Base-by-base conservation (phyloP, 202 grass and related monocot species). In the Schoenoplectus tabernaemontani region DNA sequence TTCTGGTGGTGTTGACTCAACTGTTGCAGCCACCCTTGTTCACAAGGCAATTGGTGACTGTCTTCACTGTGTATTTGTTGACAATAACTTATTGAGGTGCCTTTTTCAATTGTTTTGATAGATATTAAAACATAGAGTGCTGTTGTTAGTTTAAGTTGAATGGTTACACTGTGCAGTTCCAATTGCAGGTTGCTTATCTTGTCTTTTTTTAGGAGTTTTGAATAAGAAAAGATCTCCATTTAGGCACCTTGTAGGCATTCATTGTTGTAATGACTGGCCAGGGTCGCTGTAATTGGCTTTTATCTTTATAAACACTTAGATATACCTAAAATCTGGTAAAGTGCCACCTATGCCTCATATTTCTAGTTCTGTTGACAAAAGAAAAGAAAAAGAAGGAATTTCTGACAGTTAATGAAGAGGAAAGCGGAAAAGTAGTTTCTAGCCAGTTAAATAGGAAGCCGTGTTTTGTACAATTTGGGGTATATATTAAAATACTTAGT, bases 31-130 rank as follows among this genome's bases (percentile, higher is more conserved):
- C 3, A 97, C 91, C 42, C 91, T 97, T 26, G 86, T 97, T 80
- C 89, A 97, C 80, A 91, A 88, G 61, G 91, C 86, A 3, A 97
- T 93, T 68, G 94, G 91, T 20, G 85, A 97, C 46, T 89, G 84
- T 24, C 87, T 97, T 85, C 94, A 97, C 60, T 97, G 94, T 65
- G 84, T 91, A 81, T 97, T 93, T 82, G 93, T 97, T 78, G 93
- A 97, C 77, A 97, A 93, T 46, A 91, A 91, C 5, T 81, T 97
- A 48, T 70, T 97, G 16, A 97, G 93, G 93, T 97, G 61, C 17
- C 19, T 19, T 9, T 67, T 37, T 77, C 59, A 42, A 44, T 71
- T 66, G 64, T 60, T 70, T 17, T 66, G 0, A 4, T 67, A n/a
- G 28, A 16, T 81, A 78, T 77, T 53, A 24, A 34, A 37, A 75